Evolutionary conservation across 805 yeast genomes (phyloP).

Genomic region (Pichia kluyveri): DNA sequence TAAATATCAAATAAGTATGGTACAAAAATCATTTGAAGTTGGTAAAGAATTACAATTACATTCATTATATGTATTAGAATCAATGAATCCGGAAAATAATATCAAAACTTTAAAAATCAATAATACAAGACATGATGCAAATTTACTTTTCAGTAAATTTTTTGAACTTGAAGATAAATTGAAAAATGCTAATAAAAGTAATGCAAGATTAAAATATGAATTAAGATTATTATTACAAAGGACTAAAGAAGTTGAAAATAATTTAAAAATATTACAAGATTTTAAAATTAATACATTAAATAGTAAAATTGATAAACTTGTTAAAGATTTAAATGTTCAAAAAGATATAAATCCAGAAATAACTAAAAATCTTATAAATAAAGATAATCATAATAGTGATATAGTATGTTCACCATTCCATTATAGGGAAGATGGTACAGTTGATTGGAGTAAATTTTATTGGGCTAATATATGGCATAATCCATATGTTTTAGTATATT

Average conservation of each 20-base stretch:
- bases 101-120: conserved; percentile 1
- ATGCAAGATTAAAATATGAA: conserved; percentile 59
- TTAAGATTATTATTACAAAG: conserved; percentile 48
- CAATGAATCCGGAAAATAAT: not conserved
- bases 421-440: conserved; percentile 4
- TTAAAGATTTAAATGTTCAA: not conserved
- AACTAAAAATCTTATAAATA: not conserved
- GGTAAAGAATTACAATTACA: not conserved
- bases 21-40: conserved; percentile 3
- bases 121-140: conserved; percentile 3
- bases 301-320: conserved; percentile 8
- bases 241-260: conserved; percentile 59
- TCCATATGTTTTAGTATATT: conserved; percentile 17
- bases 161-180: conserved; percentile 29
- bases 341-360: not conserved
- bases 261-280: conserved; percentile 28
- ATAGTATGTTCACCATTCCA: not conserved
- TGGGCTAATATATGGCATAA: conserved; percentile 9
- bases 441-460: conserved; percentile 6
- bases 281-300: conserved; percentile 27
- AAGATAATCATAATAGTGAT: not conserved
- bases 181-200: conserved; percentile 43
- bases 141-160: conserved; percentile 15
- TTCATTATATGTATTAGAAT: not conserved
- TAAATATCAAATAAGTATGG: conserved; percentile 7